Conservation (phyloP, 371 early-diverging fungal species). For the Choanephora cucurbitarum region DNA sequence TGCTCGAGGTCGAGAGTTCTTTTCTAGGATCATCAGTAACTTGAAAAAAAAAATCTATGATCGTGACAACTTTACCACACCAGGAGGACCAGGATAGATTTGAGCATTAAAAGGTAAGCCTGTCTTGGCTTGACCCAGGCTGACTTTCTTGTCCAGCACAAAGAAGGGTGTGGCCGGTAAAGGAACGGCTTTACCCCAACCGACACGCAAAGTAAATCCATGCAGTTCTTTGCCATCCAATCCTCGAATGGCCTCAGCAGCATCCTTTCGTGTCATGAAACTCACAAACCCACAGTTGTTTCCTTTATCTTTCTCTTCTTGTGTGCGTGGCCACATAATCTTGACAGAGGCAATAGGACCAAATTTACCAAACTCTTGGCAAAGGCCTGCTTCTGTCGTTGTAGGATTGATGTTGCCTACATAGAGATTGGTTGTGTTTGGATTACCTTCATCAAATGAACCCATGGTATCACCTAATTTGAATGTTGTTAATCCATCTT, state of each 20-base stretch:
- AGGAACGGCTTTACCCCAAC: constrained; percentile 90
- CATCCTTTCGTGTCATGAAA: constrained; percentile 83
- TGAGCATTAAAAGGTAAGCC: constrained; percentile 79
- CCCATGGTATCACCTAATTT: constrained; percentile 26
- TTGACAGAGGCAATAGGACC: constrained; percentile 94
- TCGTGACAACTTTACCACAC: constrained; percentile 20
- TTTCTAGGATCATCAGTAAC: too few relatives aligned
- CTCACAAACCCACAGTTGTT: constrained; percentile 89
- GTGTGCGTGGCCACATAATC: constrained; percentile 94
- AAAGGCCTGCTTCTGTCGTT: constrained; percentile 47
- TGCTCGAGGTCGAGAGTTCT: constrained; percentile 44
- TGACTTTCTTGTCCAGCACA: constrained; percentile 25
- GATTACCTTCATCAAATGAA: constrained; percentile 76
- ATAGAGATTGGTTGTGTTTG: constrained; percentile 87
- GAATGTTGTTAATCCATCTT: too few relatives aligned
- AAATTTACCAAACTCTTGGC: constrained; percentile 75
- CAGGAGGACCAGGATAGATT: constrained; percentile 26
- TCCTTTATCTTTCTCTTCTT: constrained; percentile 78
- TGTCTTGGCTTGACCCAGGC: constrained; percentile 6
- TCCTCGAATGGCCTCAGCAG: constrained; percentile 69
- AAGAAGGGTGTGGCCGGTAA: constrained; percentile 80
- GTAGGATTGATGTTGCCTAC: constrained; percentile 80
- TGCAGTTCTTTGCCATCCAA: constrained; percentile 76
- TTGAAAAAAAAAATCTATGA: not conserved
- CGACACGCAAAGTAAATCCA: constrained; percentile 70